phyloP scores from a whole-genome alignment of 371 early-diverging fungal genomes.

The Entomophthora muscae region DNA sequence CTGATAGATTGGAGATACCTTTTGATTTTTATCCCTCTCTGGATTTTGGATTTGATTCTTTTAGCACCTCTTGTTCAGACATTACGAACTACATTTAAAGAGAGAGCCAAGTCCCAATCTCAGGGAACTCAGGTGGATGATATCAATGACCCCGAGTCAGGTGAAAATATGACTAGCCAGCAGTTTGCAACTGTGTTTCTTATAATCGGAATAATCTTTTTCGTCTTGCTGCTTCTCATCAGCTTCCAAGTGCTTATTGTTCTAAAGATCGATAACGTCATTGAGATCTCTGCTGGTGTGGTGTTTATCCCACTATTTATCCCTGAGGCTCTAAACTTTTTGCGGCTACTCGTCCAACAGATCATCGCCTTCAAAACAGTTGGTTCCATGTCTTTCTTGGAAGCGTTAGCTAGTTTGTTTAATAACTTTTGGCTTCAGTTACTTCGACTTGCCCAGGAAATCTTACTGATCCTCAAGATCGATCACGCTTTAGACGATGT shows the following conservation, averaged over 20 bases:
- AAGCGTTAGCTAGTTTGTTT: slow-evolving; percentile 11
- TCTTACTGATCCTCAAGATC: slow-evolving; percentile 40
- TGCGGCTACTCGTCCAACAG: slow-evolving; percentile 15
- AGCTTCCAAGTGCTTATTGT: slow-evolving; percentile 35
- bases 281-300: slow-evolving; percentile 28
- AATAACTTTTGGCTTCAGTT: slow-evolving; percentile 35
- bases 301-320: slow-evolving; percentile 60
- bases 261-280: slow-evolving; percentile 21
- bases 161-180: neutral
- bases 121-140: slow-evolving; percentile 12
- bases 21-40: slow-evolving; percentile 63
- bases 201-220: slow-evolving; percentile 7
- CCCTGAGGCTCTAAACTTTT: slow-evolving; percentile 29
- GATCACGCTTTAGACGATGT: slow-evolving; percentile 23
- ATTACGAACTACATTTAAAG: slow-evolving; percentile 8
- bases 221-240: slow-evolving; percentile 18
- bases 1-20: slow-evolving; percentile 44
- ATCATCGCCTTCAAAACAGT: slow-evolving; percentile 1
- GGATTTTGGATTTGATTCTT: slow-evolving; percentile 37
- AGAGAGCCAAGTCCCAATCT: neutral
- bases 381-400: slow-evolving; percentile 6
- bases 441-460: slow-evolving; percentile 29
- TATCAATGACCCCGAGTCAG: slow-evolving; percentile 14
- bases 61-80: slow-evolving; percentile 12
- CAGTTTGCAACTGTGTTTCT: neutral